phyloP scores from a whole-genome alignment of 2,329 filamentous ascomycete genomes.

The Anisogramma anomala region DNA sequence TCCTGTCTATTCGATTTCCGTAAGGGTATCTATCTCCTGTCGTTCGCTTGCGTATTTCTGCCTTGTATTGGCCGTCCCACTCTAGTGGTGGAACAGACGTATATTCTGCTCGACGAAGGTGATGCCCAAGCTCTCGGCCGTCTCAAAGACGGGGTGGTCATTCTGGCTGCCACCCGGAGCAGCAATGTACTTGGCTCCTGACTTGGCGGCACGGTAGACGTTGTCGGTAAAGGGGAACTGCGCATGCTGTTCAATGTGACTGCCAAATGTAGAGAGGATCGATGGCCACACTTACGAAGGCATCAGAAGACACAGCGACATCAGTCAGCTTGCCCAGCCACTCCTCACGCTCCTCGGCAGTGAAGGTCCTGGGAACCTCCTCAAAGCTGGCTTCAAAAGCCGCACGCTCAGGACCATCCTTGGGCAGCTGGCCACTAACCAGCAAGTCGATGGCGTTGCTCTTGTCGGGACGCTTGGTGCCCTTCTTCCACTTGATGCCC shows the following conservation, averaged over 20 bases:
- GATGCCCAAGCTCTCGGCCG: constrained; percentile 82
- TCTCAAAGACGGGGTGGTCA: constrained; percentile 70
- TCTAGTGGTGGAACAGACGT: constrained; percentile 87
- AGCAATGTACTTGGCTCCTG: constrained; percentile 90
- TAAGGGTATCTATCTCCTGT: constrained; percentile 10
- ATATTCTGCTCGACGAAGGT: constrained; percentile 93
- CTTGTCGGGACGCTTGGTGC: constrained; percentile 92
- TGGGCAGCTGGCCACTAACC: constrained; percentile 80
- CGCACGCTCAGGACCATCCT: constrained; percentile 69
- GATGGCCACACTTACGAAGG: constrained; percentile 60
- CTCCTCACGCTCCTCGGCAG: constrained; percentile 67
- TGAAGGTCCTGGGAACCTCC: constrained; percentile 73
- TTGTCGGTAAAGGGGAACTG: constrained; percentile 98
- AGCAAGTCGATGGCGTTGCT: constrained; percentile 95
- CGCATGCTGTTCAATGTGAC: constrained; percentile 16
- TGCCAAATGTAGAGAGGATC: constrained; percentile 5
- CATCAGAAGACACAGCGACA: constrained; percentile 85
- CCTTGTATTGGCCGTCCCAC: background rate
- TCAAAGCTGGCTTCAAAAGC: constrained; percentile 86
- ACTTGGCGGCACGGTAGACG: constrained; percentile 79
- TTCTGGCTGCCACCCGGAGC: constrained; percentile 87
- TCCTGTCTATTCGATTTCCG: constrained; percentile 7
- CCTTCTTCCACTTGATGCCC: constrained; percentile 90
- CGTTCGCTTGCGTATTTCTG: background rate
- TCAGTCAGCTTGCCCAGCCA: constrained; percentile 75